Conservation (phyloP, 768 basidiomycete species). For the Fomitopsis serialis region DNA sequence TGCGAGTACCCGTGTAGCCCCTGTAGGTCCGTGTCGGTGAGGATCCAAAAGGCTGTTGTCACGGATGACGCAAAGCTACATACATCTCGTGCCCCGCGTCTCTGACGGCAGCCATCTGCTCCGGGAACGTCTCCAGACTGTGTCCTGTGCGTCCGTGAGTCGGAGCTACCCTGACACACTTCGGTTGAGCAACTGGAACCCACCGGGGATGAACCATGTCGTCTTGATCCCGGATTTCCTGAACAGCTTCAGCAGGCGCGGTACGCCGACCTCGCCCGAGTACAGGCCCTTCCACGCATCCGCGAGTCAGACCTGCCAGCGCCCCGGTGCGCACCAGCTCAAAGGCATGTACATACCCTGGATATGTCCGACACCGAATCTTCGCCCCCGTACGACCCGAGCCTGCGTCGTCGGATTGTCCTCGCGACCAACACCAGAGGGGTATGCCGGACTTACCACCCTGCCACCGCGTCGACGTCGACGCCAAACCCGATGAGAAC, state of each 20-base stretch:
- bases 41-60: no score
- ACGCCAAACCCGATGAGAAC: slow-evolving; percentile 67
- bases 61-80: no score
- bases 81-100: slow-evolving; percentile 76
- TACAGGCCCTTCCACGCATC: slow-evolving; percentile 46
- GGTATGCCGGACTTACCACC: background rate
- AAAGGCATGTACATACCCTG: no score
- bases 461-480: slow-evolving; percentile 73
- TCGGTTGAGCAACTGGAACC: background rate
- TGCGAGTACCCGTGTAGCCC: slow-evolving; percentile 74
- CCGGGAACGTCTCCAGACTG: slow-evolving; percentile 69
- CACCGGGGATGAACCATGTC: slow-evolving; percentile 74
- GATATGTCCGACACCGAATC: no score
- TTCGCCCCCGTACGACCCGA: no score
- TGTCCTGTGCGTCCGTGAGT: no score
- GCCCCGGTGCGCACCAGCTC: no score
- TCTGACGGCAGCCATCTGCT: slow-evolving; percentile 61
- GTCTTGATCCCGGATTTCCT: slow-evolving; percentile 59
- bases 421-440: no score
- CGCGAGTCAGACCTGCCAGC: no score
- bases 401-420: no score
- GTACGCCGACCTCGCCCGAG: slow-evolving; percentile 71
- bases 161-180: no score
- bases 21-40: no score
- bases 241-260: slow-evolving; percentile 66